Base-by-base conservation (phyloP, 352 stramenopile species). In the Thraustochytrium sp. region DNA sequence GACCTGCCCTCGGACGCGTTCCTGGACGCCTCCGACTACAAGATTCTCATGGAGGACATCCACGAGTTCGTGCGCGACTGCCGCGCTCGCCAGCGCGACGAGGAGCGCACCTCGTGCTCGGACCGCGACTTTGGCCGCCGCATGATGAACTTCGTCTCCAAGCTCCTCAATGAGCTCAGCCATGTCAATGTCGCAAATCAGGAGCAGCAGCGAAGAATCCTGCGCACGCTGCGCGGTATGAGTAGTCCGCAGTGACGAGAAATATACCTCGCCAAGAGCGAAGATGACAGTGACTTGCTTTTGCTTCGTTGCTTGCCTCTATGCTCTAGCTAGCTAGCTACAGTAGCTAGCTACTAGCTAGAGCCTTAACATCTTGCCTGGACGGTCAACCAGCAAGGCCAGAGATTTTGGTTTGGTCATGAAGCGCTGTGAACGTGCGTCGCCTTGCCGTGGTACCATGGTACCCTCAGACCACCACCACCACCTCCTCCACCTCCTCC, bases 141-240 rank as follows among this genome's bases (percentile, higher is more conserved):
- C 21, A 80, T 80, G 68, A 42, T 80, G 48, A 80, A 63, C 49
- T 80, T 80, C n/a, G 23, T 80, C 31, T 55, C 68, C 68, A 80
- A 80, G 68, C 68, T 80, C 18, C 51, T 80, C 23, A 80, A 53
- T 31, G 68, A 80, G 68, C 68, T 80, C 34, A 42, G 68, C 29
- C 68, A 80, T 26, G 46, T 37, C n/a, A 42, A 80, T 31, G 53
- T 80, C 16, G 26, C 48, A 0, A 68, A 42, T 31, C 26, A 42
- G 13, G 68, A 80, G 11, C 42, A 80, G 68, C 68, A 80, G 37
- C 42, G 68, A 11, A 0, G 40, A 40, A 63, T 80, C 18, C 31
- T 80, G 21, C 48, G 42, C 48, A 49, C 68, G 9, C 21, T 80
- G 11, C 48, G 53, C 16, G 23, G 5, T 34, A 68, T 80, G 31